phyloP scores from a whole-genome alignment of 805 yeast species.

The Candida sithepensis region DNA sequence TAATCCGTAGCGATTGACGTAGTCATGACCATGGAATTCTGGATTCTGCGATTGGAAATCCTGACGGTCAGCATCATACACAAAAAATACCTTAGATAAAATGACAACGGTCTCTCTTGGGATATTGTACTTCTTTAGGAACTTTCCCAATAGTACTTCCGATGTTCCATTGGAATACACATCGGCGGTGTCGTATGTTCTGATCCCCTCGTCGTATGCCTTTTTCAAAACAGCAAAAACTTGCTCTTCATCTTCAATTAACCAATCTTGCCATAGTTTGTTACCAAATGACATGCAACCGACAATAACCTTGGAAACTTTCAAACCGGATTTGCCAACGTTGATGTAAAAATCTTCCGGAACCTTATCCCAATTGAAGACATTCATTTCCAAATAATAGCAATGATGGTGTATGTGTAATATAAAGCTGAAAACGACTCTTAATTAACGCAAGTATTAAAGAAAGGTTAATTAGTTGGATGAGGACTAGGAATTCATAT shows the following conservation, averaged over 20 bases:
- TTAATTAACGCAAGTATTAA: too few relatives aligned
- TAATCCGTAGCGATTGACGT: slow-evolving; percentile 35
- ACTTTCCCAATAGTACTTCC: slow-evolving; percentile 49
- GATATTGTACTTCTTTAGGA: slow-evolving; percentile 46
- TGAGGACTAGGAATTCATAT: too few relatives aligned
- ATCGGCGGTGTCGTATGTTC: slow-evolving; percentile 51
- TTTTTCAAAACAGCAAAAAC: slow-evolving; percentile 40
- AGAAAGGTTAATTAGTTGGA: too few relatives aligned
- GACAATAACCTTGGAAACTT: slow-evolving; percentile 43
- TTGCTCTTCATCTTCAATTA: slow-evolving; percentile 42
- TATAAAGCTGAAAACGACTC: too few relatives aligned
- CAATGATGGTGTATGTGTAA: too few relatives aligned
- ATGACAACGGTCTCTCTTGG: slow-evolving; percentile 54
- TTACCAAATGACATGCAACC: slow-evolving; percentile 53
- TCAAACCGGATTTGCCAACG: slow-evolving; percentile 44
- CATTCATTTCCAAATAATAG: neutral
- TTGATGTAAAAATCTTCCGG: slow-evolving; percentile 16
- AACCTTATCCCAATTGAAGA: slow-evolving; percentile 5
- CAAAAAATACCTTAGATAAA: slow-evolving; percentile 39
- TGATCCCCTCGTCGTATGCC: slow-evolving; percentile 42
- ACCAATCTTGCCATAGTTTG: slow-evolving; percentile 41
- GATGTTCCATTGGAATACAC: slow-evolving; percentile 44
- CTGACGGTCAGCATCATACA: slow-evolving; percentile 25
- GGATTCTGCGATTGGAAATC: too few relatives aligned
- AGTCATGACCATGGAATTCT: slow-evolving; percentile 15